These are phyloP conservation scores for Coprinellus aureogranulatus DNA, from an alignment of 768 basidiomycete species.

Conservation along the genomic window DNA sequence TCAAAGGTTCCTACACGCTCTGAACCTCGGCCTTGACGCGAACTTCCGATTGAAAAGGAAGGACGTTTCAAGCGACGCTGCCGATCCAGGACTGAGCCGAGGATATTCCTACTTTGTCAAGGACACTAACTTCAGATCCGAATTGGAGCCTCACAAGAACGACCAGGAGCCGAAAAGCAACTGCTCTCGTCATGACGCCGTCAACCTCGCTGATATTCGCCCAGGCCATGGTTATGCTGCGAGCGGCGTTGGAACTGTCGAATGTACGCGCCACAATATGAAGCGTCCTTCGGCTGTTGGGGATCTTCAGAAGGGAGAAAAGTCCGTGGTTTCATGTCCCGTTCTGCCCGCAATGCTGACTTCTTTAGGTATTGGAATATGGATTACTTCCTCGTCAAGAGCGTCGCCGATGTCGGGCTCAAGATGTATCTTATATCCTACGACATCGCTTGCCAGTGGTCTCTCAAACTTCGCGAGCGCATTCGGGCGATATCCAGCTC, in stretches of 20 bases:
- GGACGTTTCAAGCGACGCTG: background rate
- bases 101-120: slow-evolving; percentile 15
- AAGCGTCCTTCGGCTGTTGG: slow-evolving; percentile 23
- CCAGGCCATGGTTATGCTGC: slow-evolving; percentile 19
- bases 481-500: slow-evolving; percentile 10
- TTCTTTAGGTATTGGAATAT: slow-evolving; percentile 32
- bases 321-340: slow-evolving; percentile 18
- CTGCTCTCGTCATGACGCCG: slow-evolving; percentile 28
- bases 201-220: slow-evolving; percentile 21
- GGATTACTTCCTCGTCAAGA: slow-evolving; percentile 25
- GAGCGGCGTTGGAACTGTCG: slow-evolving; percentile 24
- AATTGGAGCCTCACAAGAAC: background rate
- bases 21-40: background rate
- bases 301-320: slow-evolving; percentile 31
- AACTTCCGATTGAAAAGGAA: slow-evolving; percentile 3
- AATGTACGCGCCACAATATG: slow-evolving; percentile 30
- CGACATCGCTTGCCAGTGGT: slow-evolving; percentile 29
- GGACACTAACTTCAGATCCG: slow-evolving; percentile 7
- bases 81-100: slow-evolving; percentile 10
- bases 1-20: background rate
- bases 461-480: slow-evolving; percentile 13
- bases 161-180: slow-evolving; percentile 15
- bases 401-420: background rate
- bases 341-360: too few relatives aligned
- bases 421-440: slow-evolving; percentile 20